Evolutionary conservation across 2,329 filamentous ascomycete species (phyloP), one percentile per base, ranked within the genome.

Genomic region (Exserohilum rostratum): DNA sequence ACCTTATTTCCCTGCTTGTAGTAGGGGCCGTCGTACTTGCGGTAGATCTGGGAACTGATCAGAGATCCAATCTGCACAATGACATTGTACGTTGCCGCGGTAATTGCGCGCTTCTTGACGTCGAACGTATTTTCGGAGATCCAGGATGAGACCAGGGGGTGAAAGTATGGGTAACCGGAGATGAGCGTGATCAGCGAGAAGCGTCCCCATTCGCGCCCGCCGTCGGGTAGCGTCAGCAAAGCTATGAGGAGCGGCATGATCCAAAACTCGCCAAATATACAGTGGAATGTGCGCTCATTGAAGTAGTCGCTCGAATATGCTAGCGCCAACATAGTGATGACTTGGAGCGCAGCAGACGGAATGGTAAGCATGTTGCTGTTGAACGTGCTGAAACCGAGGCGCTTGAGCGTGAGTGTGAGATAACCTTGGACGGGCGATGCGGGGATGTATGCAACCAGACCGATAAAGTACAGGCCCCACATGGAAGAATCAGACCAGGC

Each of bases 91-190:
- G 85, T 73, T 0, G 84, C 86, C 0, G 85, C 82, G 0, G 84
- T 84, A 1, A 90, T 84, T 1, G 86, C 84, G 6, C 86, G 77
- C 5, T 83, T 85, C 10, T 86, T 79, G 9, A 89, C 85, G 1
- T 82, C 79, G 58, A 86, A 85, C 2, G 85, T 82, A 65, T 89
- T 89, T 46, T 85, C 80, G 2, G 83, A 85, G 1, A 82, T 86
- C 71, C 85, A 83, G 0, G 81, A 85, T 0, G 87, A 85, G 2
- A 85, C 72, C 27, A 87, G 83, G 0, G 85, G 83, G 64, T 87
- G 81, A 43, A 77, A 73, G 49, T 78, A 79, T 0, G 77, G 76
- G 31, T 77, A 72, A 0, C 71, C 74, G 9, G 71, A 73, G 11
- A 78, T 63, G 33, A 79, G 58, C 6, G 73, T 74, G 30, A 74